Evolutionary conservation across 176 grass and related monocot species (phyloP).

Genomic region (Elaeis guineensis): DNA sequence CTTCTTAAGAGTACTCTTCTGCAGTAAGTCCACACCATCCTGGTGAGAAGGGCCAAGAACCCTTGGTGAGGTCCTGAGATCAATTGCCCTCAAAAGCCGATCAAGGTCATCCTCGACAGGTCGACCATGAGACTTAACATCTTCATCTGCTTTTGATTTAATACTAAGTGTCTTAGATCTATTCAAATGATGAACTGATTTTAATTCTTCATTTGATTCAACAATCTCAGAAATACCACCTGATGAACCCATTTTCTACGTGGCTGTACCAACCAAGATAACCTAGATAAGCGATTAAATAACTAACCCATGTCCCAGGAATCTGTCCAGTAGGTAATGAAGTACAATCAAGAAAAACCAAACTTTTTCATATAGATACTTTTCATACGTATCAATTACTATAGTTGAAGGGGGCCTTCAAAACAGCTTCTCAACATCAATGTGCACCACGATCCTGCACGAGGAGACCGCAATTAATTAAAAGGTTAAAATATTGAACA

Average conservation of each 20-base stretch:
- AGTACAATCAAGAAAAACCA: too few species aligned
- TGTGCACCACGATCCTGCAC: too few species aligned
- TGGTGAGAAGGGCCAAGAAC: slow-evolving; percentile 34
- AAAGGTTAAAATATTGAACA: too few species aligned
- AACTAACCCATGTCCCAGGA: slow-evolving; percentile 20
- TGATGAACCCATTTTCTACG: slow-evolving; percentile 38
- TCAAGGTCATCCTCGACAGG: slow-evolving; percentile 57
- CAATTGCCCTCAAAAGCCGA: slow-evolving; percentile 68
- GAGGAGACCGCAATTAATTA: too few species aligned
- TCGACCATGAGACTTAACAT: slow-evolving; percentile 24
- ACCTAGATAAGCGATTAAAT: background rate
- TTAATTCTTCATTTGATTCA: slow-evolving; percentile 65
- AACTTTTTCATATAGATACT: too few species aligned
- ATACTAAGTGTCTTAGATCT: slow-evolving; percentile 37
- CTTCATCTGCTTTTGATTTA: slow-evolving; percentile 50
- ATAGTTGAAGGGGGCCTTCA: too few species aligned
- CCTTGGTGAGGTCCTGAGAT: slow-evolving; percentile 38
- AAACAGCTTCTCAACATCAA: too few species aligned
- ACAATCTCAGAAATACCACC: slow-evolving; percentile 81
- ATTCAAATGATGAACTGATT: slow-evolving; percentile 15
- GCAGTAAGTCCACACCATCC: slow-evolving; percentile 17
- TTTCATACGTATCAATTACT: too few species aligned
- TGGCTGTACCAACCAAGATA: slow-evolving; percentile 8
- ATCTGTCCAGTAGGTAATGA: background rate
- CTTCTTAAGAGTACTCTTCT: slow-evolving; percentile 41